Evolutionary conservation across 2,329 filamentous ascomycete genomes (phyloP).

Genomic region (Venturia asperata): DNA sequence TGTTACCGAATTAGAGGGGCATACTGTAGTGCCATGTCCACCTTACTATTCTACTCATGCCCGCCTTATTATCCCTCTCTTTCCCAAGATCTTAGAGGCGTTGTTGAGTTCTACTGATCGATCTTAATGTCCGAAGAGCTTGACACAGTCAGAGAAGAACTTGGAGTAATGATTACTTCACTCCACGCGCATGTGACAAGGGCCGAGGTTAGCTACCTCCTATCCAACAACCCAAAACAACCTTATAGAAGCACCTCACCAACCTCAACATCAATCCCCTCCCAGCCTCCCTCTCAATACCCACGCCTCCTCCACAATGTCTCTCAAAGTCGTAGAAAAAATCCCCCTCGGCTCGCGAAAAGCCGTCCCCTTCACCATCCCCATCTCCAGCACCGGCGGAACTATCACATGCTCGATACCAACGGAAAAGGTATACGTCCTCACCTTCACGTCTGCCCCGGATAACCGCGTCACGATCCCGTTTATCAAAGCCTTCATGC

Average conservation of each 20-base stretch:
- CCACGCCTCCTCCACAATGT: not conserved
- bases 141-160: too few species aligned
- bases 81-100: too few species aligned
- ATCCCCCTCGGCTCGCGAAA: not conserved
- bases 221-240: not conserved
- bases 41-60: too few species aligned
- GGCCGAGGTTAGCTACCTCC: not conserved
- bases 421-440: slow-evolving; percentile 54
- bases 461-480: slow-evolving; percentile 65
- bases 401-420: slow-evolving; percentile 53
- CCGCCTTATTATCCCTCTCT: too few species aligned
- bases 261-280: not conserved
- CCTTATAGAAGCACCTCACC: not conserved
- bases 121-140: too few species aligned
- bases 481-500: slow-evolving; percentile 58
- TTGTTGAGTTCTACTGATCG: too few species aligned
- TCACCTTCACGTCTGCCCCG: slow-evolving; percentile 60
- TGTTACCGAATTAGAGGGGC: too few species aligned
- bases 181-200: not conserved
- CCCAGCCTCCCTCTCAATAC: not conserved
- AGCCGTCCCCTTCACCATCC: slow-evolving; percentile 16
- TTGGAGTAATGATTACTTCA: not conserved
- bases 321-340: not conserved
- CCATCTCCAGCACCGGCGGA: slow-evolving; percentile 18
- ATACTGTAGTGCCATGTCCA: too few species aligned